Percentiles rank a stretch among this genome's conserved stretches.
phyloP scores from a whole-genome alignment of 2,329 filamentous ascomycete species.

The Stachybotrys echinatus region DNA sequence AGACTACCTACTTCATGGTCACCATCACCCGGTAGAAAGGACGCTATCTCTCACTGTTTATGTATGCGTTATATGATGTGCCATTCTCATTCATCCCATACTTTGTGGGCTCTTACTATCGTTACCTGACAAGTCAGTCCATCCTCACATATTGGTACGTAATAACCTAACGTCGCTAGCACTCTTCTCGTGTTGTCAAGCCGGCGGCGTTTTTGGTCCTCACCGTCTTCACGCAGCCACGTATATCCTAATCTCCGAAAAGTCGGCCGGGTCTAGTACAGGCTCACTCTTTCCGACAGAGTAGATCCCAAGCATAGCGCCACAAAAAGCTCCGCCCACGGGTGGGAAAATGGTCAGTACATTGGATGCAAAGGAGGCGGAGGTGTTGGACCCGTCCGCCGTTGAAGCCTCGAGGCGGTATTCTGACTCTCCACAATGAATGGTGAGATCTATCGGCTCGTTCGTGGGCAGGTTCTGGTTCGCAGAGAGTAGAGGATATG shows the following conservation, averaged over 20 bases:
- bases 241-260: constrained; percentile 8
- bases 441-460: not conserved
- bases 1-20: too few relatives aligned
- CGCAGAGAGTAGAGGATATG: not conserved
- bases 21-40: too few relatives aligned
- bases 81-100: too few relatives aligned
- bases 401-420: not conserved
- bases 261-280: constrained; percentile 13
- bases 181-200: too few relatives aligned
- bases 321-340: constrained; percentile 14
- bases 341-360: constrained; percentile 10
- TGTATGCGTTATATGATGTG: too few relatives aligned
- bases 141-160: too few relatives aligned
- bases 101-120: too few relatives aligned
- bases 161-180: too few relatives aligned
- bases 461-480: not conserved
- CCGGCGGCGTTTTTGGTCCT: too few relatives aligned
- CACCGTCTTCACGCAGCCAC: too few relatives aligned
- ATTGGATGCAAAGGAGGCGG: not conserved
- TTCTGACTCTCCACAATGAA: not conserved
- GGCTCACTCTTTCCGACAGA: constrained; percentile 12
- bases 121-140: too few relatives aligned
- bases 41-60: too few relatives aligned
- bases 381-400: not conserved
- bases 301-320: constrained; percentile 16